A percentile compares a stretch with the other conserved stretches of the same genome.
Conservation (phyloP, 306 rosid species). For the Luffa acutangula region DNA sequence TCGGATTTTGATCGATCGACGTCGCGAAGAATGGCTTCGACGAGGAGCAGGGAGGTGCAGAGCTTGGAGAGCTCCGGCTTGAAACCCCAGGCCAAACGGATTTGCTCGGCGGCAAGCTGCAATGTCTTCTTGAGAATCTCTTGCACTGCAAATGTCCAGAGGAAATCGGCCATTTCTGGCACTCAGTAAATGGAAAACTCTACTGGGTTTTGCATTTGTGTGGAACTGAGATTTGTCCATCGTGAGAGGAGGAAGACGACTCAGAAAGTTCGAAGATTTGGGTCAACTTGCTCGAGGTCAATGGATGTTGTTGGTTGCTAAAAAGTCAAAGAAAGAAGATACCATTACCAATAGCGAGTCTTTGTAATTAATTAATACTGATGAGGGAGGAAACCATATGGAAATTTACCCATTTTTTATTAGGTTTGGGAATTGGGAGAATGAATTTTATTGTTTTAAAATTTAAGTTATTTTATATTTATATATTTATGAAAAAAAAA, state of each 20-base stretch:
- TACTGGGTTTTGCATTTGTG: not conserved
- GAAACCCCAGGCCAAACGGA: not conserved
- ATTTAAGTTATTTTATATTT: too few species aligned
- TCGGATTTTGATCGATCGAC: not conserved
- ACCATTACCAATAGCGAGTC: too few species aligned
- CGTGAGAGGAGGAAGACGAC: not conserved
- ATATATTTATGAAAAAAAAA: too few species aligned
- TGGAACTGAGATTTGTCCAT: not conserved
- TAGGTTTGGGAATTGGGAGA: too few species aligned
- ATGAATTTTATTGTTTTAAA: too few species aligned
- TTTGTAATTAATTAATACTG: too few species aligned
- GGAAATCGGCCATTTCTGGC: not conserved
- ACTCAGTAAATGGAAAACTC: not conserved
- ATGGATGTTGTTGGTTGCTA: not conserved
- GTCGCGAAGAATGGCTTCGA: not conserved
- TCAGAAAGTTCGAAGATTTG: not conserved
- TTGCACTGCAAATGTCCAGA: slow-evolving; percentile 1
- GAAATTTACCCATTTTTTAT: too few species aligned
- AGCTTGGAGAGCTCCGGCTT: slow-evolving; percentile 2
- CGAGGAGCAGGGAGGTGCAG: not conserved
- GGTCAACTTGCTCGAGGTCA: not conserved
- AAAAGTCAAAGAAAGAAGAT: not conserved
- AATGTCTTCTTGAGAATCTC: slow-evolving; percentile 3
- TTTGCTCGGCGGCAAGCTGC: not conserved
- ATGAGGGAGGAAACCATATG: too few species aligned